phyloP scores from a whole-genome alignment of 2,329 filamentous ascomycete species.

The Penicillium sp. region DNA sequence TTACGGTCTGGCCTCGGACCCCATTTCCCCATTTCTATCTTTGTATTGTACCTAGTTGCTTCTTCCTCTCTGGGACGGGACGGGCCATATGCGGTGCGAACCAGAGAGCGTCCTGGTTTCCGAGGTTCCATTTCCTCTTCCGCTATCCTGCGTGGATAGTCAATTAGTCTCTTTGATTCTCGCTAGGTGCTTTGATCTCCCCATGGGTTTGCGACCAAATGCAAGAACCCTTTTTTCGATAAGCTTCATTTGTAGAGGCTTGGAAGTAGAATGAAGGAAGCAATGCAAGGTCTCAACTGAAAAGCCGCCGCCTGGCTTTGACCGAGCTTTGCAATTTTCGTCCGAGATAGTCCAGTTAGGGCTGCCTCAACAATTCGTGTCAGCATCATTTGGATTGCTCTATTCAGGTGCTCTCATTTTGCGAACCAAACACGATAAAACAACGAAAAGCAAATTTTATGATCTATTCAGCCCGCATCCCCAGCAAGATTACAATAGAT shows the following conservation, averaged over 20 bases:
- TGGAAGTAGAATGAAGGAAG: neutral
- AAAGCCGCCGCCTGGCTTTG: too few species aligned
- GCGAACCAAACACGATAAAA: neutral
- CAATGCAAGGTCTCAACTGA: too few species aligned
- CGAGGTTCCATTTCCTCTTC: constrained; percentile 5
- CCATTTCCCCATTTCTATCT: constrained; percentile 5
- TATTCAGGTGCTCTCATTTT: too few species aligned
- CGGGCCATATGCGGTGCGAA: constrained; percentile 6
- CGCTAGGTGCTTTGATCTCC: neutral
- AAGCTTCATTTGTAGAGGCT: neutral
- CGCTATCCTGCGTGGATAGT: neutral
- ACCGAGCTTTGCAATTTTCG: too few species aligned
- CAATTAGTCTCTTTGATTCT: neutral
- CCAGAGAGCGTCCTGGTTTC: constrained; percentile 10
- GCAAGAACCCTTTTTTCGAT: constrained; percentile 4
- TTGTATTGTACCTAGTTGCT: constrained; percentile 36
- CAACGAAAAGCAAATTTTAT: constrained; percentile 6
- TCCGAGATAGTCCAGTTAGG: too few species aligned
- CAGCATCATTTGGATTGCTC: too few species aligned
- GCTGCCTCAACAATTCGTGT: too few species aligned
- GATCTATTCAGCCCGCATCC: constrained; percentile 2
- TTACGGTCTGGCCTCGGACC: constrained; percentile 4
- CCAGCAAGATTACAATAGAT: constrained; percentile 7
- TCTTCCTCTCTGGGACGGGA: constrained; percentile 10
- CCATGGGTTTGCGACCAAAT: constrained; percentile 3